Evolutionary conservation across 192 early-diverging fungal species (phyloP).

Genomic region (Coemansia sp.): DNA sequence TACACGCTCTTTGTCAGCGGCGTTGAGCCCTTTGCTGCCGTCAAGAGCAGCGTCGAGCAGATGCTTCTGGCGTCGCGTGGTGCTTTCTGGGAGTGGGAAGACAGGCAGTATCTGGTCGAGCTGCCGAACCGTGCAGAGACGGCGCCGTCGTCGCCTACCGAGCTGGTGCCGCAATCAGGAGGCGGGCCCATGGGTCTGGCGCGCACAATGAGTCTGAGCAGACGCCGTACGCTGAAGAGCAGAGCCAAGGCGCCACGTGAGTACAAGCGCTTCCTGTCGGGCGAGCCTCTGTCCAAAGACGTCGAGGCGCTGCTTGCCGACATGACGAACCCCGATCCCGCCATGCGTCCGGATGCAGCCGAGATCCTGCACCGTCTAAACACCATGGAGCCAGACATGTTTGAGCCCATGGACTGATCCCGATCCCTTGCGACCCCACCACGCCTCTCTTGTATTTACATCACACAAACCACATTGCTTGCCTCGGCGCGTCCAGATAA

Average conservation of each 20-base stretch:
- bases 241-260: constrained; percentile 28
- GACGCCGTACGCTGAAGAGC: constrained; percentile 39
- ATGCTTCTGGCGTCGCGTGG: constrained; percentile 58
- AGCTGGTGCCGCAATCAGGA: constrained; percentile 1
- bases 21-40: constrained; percentile 54
- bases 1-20: constrained; percentile 58
- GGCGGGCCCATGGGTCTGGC: constrained; percentile 7
- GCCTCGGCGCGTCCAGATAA: too few species aligned
- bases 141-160: constrained; percentile 21
- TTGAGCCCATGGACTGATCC: constrained; percentile 17
- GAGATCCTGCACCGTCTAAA: constrained; percentile 36
- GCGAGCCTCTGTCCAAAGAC: constrained; percentile 31
- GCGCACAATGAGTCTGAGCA: constrained; percentile 26
- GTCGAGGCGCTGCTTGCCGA: constrained; percentile 34
- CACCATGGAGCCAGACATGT: constrained; percentile 40
- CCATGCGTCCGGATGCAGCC: constrained; percentile 33
- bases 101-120: constrained; percentile 33
- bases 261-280: constrained; percentile 40
- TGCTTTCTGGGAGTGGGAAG: constrained; percentile 63
- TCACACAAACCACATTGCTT: too few species aligned
- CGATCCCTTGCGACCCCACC: too few species aligned
- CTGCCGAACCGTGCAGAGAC: constrained; percentile 14
- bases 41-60: constrained; percentile 59
- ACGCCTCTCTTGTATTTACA: too few species aligned
- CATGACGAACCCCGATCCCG: constrained; percentile 41